Conservation (phyloP, 306 rosid species). For the Corylus avellana region DNA sequence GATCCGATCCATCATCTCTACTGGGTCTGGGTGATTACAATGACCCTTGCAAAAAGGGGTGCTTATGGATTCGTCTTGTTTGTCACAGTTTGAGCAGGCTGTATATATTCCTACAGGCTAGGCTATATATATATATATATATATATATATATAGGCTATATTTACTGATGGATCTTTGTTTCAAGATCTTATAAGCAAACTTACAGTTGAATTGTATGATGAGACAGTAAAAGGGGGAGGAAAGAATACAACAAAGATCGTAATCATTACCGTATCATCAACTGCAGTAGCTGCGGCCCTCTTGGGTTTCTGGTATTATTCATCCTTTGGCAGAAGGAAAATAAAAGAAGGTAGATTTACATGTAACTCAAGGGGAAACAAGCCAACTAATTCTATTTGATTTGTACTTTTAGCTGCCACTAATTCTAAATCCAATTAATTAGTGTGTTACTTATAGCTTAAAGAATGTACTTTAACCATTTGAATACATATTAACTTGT, state of each 20-base stretch:
- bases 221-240: conserved; percentile 1
- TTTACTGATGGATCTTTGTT: background rate
- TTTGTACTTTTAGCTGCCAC: too few species aligned
- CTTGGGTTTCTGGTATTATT: background rate
- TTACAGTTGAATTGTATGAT: background rate
- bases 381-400: too few species aligned
- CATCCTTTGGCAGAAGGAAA: too few species aligned
- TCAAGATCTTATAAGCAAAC: background rate
- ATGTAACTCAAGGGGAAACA: too few species aligned
- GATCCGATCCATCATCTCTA: background rate
- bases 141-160: background rate
- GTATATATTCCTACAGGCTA: background rate
- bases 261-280: conserved; percentile 9
- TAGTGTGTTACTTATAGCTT: too few species aligned
- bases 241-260: background rate
- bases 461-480: too few species aligned
- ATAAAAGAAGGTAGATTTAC: too few species aligned
- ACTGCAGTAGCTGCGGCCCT: conserved; percentile 17
- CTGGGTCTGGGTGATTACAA: background rate
- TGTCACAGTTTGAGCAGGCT: too few species aligned
- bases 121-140: too few species aligned
- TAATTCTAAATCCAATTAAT: too few species aligned
- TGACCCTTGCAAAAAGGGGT: background rate
- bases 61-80: background rate
- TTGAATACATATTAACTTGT: too few species aligned